Conservation (phyloP, 768 basidiomycete species). For the Boletus rubroflammeus region DNA sequence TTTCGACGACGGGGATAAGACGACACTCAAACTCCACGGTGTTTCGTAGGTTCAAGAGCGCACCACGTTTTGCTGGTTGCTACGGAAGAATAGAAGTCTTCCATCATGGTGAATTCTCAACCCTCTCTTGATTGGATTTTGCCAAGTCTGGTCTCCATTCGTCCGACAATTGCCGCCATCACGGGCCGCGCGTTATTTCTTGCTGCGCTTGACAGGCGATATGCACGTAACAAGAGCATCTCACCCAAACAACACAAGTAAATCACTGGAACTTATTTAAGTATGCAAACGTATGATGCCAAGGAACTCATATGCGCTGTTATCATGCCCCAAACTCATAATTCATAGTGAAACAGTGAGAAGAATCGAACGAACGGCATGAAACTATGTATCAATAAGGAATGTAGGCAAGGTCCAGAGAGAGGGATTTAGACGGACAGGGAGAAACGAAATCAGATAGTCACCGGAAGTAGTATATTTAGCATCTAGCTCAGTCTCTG, state of each 20-base stretch:
- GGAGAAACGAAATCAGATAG: constrained; percentile 12
- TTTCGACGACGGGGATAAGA: constrained; percentile 15
- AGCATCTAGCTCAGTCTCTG: constrained; percentile 49
- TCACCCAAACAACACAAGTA: constrained; percentile 4
- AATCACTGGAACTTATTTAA: background rate
- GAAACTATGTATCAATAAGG: constrained; percentile 33
- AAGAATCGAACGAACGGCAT: constrained; percentile 21
- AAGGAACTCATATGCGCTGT: background rate
- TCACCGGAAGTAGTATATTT: constrained; percentile 13
- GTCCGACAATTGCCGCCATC: constrained; percentile 20
- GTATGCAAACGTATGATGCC: background rate
- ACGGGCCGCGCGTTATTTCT: background rate
- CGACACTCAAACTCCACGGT: constrained; percentile 25
- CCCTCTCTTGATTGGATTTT: constrained; percentile 10
- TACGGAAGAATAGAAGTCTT: constrained; percentile 33
- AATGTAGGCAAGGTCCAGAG: constrained; percentile 28
- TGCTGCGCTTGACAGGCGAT: constrained; percentile 9
- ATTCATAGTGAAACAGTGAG: constrained; percentile 26
- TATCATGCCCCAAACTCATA: constrained; percentile 18
- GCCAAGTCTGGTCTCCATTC: constrained; percentile 10
- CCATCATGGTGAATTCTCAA: constrained; percentile 25
- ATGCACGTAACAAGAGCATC: constrained; percentile 9
- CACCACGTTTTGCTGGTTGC: constrained; percentile 29
- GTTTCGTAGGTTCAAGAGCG: constrained; percentile 17
- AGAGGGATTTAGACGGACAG: constrained; percentile 7